These are phyloP conservation scores for Aspergillus sclerotioniger DNA, from an alignment of 495 filamentous ascomycete genomes.

Conservation along the genomic window DNA sequence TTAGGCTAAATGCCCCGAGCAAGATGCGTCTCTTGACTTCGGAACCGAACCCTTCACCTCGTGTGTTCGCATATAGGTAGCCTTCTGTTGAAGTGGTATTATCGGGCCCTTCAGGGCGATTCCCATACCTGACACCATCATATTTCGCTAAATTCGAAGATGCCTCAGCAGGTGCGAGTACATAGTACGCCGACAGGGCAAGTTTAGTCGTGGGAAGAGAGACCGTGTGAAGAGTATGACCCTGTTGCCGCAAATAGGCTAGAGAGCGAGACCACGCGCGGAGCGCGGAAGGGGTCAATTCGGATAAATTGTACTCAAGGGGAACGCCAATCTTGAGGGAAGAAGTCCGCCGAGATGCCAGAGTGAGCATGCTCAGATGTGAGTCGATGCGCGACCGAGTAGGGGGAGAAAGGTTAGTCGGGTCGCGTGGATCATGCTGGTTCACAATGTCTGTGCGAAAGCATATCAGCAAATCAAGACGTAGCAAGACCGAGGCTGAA, in stretches of 20 bases:
- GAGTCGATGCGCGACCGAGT: conserved; percentile 49
- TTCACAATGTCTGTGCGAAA: conserved; percentile 44
- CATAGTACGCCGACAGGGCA: conserved; percentile 90
- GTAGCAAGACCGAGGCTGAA: background rate
- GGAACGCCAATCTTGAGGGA: conserved; percentile 70
- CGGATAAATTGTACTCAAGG: conserved; percentile 81
- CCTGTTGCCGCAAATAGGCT: conserved; percentile 52
- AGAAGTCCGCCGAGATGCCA: conserved; percentile 29
- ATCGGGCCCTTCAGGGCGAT: conserved; percentile 37
- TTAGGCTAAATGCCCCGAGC: conserved; percentile 86
- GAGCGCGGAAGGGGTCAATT: conserved; percentile 68
- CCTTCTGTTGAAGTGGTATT: conserved; percentile 32
- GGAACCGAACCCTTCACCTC: conserved; percentile 70
- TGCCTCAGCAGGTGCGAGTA: conserved; percentile 92
- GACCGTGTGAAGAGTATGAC: conserved; percentile 68
- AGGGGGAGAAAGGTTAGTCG: conserved; percentile 61
- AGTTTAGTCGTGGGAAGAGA: conserved; percentile 82
- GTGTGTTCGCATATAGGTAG: conserved; percentile 72
- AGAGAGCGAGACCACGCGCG: conserved; percentile 65
- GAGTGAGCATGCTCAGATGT: conserved; percentile 20
- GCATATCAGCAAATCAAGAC: conserved; percentile 4
- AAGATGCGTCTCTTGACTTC: conserved; percentile 87
- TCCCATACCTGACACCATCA: conserved; percentile 89
- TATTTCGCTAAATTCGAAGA: conserved; percentile 98
- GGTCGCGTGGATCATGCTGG: conserved; percentile 69